Conservation (phyloP, 2,329 filamentous ascomycete genomes). For the Phaeosphaeriaceae sp. region DNA sequence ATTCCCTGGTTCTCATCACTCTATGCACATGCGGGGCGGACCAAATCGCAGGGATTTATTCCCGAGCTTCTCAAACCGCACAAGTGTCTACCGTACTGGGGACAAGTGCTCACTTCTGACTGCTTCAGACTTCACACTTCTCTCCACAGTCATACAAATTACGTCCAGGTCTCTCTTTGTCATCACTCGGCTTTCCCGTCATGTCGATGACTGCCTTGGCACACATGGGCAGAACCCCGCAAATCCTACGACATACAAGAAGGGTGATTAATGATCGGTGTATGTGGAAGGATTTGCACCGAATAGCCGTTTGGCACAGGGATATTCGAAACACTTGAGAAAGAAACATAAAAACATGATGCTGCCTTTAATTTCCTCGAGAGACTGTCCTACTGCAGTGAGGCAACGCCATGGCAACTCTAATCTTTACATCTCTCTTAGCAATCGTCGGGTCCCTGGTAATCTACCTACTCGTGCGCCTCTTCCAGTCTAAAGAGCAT, state of each 20-base stretch:
- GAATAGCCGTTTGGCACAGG: neutral
- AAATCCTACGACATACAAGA: neutral
- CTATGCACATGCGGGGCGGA: neutral
- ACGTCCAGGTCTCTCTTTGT: neutral
- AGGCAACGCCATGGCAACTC: neutral
- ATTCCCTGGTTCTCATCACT: neutral
- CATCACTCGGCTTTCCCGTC: neutral
- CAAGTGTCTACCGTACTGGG: neutral
- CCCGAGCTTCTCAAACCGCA: neutral
- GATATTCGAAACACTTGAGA: neutral
- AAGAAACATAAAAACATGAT: neutral
- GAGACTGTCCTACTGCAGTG: neutral
- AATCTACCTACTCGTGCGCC: constrained; percentile 13
- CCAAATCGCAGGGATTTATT: neutral
- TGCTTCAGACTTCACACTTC: neutral
- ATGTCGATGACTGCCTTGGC: neutral
- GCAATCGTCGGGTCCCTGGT: neutral
- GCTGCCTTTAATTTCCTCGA: neutral
- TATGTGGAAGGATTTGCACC: neutral
- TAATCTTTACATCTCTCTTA: neutral
- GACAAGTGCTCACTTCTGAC: neutral
- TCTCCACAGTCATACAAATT: neutral
- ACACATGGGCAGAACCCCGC: neutral
- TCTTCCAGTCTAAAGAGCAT: constrained; percentile 5
- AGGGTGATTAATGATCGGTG: neutral